These are phyloP conservation scores for Scleromitrula shiraiana DNA, from an alignment of 2,329 filamentous ascomycete genomes.

Conservation along the genomic window DNA sequence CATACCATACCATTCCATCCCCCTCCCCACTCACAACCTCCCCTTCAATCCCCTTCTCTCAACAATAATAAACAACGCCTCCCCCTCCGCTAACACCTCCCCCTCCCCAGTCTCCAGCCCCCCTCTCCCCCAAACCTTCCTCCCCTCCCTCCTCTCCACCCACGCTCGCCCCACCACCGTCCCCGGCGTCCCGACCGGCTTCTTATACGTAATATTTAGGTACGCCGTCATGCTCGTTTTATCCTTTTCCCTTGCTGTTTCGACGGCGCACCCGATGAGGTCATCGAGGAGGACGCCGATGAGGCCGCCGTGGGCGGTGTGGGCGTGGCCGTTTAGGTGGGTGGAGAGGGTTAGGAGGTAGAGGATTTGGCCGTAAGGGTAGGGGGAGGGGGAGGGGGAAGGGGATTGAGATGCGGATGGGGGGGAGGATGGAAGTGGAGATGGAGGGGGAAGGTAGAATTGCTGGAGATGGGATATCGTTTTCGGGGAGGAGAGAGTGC, in stretches of 20 bases:
- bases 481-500: constrained; percentile 2
- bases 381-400: constrained; percentile 11
- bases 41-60: constrained; percentile 6
- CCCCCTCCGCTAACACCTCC: constrained; percentile 40
- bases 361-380: constrained; percentile 11
- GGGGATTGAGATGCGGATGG: constrained; percentile 19
- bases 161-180: constrained; percentile 40
- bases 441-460: constrained; percentile 12
- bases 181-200: constrained; percentile 42
- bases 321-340: constrained; percentile 46
- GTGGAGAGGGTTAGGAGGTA: constrained; percentile 34
- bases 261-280: constrained; percentile 30
- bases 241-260: constrained; percentile 8
- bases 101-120: constrained; percentile 42
- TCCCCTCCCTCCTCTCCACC: constrained; percentile 39
- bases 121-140: constrained; percentile 44
- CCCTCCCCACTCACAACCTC: constrained; percentile 14
- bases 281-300: constrained; percentile 51
- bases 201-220: constrained; percentile 47
- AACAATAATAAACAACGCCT: constrained; percentile 38
- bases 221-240: constrained; percentile 37
- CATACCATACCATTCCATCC: no score
- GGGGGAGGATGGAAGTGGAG: no score
- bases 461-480: constrained; percentile 20
- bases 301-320: constrained; percentile 52